Conservation (phyloP, 441 rosid species). For the Gossypium davidsonii region DNA sequence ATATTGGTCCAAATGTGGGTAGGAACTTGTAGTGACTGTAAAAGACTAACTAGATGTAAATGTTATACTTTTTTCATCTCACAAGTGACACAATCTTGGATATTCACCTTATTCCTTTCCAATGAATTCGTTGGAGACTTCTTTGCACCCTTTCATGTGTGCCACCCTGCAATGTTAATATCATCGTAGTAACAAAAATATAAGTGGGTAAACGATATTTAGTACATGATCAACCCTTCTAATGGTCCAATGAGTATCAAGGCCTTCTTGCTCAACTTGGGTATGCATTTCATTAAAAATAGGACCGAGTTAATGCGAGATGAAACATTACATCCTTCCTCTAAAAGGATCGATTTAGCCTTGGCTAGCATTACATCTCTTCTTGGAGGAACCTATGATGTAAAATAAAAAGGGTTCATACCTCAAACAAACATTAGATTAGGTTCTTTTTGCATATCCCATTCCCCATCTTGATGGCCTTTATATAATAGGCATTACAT, state of each 20-base stretch:
- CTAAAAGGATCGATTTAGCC: background rate
- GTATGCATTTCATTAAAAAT: background rate
- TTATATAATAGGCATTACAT: background rate
- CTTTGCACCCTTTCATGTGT: background rate
- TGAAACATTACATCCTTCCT: background rate
- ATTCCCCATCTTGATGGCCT: background rate
- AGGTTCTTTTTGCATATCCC: background rate
- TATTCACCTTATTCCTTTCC: background rate
- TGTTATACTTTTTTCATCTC: background rate
- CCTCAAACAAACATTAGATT: background rate
- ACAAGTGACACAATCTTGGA: background rate
- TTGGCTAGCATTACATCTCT: background rate
- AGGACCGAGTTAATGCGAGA: background rate
- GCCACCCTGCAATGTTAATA: background rate
- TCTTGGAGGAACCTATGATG: background rate
- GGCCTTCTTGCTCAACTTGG: background rate
- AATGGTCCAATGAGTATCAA: background rate
- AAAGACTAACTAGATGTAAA: background rate
- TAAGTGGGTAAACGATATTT: background rate
- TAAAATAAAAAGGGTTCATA: too few species aligned
- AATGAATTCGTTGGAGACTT: background rate
- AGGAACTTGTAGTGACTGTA: background rate
- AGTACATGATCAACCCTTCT: background rate
- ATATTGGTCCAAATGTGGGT: background rate
- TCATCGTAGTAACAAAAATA: background rate